Conservation (phyloP, 495 filamentous ascomycete genomes). For the Hypoxylon subgilvum region DNA sequence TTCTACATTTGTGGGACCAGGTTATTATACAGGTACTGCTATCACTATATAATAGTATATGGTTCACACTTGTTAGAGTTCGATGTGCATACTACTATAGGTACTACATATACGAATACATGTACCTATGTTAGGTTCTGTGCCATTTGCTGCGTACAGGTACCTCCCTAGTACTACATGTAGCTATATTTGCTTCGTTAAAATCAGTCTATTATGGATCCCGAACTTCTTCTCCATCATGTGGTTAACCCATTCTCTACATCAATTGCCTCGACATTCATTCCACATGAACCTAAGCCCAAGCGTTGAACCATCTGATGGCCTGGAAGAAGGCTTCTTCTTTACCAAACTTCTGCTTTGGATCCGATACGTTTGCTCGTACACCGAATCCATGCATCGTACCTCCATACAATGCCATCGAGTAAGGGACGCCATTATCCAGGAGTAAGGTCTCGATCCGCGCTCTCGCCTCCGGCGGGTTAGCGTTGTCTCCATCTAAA, state of each 20-base stretch:
- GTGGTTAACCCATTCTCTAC: neutral
- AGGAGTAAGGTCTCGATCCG: constrained; percentile 54
- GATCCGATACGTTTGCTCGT: constrained; percentile 62
- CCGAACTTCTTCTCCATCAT: no score
- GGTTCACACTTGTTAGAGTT: no score
- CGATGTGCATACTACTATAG: no score
- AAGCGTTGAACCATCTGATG: constrained; percentile 69
- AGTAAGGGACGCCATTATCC: constrained; percentile 54
- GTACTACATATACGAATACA: no score
- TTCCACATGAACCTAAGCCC: constrained; percentile 17
- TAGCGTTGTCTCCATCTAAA: constrained; percentile 67
- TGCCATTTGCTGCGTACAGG: no score
- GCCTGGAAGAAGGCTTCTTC: constrained; percentile 79
- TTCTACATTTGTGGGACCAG: no score
- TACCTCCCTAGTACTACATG: no score
- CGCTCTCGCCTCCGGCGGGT: constrained; percentile 64
- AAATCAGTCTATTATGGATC: no score
- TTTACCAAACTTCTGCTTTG: constrained; percentile 70
- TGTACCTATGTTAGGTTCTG: no score
- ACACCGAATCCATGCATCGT: constrained; percentile 76
- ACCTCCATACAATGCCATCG: constrained; percentile 69
- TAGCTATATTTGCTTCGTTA: no score
- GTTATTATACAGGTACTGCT: no score
- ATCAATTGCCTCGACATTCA: neutral
- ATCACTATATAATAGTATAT: no score